Conservation (phyloP, 2,329 filamentous ascomycete genomes). For the Dryadomyces quercivorus region DNA sequence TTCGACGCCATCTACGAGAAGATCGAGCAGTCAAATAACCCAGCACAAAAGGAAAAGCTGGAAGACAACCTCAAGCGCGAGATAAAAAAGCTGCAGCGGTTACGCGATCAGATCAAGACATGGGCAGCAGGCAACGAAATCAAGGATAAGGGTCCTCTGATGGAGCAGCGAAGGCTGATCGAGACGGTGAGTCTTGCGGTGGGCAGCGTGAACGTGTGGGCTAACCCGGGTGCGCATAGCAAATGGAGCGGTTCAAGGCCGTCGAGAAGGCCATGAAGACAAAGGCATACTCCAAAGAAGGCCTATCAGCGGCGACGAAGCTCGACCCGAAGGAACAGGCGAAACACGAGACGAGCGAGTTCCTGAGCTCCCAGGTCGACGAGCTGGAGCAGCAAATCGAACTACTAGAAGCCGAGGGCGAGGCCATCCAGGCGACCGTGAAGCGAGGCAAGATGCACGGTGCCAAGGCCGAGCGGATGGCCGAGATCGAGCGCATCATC, state of each 20-base stretch:
- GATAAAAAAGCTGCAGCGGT: constrained; percentile 98
- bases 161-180: constrained; percentile 91
- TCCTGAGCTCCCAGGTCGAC: constrained; percentile 77
- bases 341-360: constrained; percentile 78
- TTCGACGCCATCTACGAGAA: constrained; percentile 97
- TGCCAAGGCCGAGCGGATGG: constrained; percentile 74
- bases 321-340: constrained; percentile 97
- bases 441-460: constrained; percentile 91
- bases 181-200: constrained; percentile 62
- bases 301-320: constrained; percentile 79
- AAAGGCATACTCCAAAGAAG: constrained; percentile 98
- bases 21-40: constrained; percentile 84
- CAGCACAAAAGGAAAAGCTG: constrained; percentile 93
- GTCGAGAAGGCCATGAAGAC: constrained; percentile 99
- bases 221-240: constrained; percentile 31
- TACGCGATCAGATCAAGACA: constrained; percentile 98
- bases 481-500: constrained; percentile 70
- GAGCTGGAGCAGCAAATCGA: constrained; percentile 92
- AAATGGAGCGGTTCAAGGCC: constrained; percentile 99
- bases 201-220: neutral
- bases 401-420: constrained; percentile 77
- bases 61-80: constrained; percentile 98
- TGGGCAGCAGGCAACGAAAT: constrained; percentile 98
- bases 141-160: constrained; percentile 93
- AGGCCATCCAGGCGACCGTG: constrained; percentile 72